Evolutionary conservation across 2,329 filamentous ascomycete species (phyloP).

Genomic region (Acephala macrosclerotiorum): DNA sequence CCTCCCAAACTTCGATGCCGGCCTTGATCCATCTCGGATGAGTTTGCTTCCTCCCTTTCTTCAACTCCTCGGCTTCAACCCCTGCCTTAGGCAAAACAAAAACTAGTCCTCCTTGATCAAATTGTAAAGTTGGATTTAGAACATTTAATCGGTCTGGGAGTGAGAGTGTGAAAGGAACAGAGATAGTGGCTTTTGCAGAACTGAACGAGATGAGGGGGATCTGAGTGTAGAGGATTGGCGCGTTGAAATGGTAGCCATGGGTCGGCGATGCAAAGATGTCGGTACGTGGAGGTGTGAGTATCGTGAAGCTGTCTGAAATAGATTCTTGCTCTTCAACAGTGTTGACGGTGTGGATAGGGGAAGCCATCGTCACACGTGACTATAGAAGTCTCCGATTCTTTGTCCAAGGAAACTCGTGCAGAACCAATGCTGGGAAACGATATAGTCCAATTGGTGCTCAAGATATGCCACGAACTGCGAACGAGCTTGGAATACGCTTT

Average conservation of each 20-base stretch:
- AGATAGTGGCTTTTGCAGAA: neutral
- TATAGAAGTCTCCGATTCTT: too few relatives aligned
- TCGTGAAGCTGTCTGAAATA: neutral
- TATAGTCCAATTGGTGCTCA: too few relatives aligned
- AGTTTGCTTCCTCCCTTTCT: neutral
- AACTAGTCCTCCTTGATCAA: neutral
- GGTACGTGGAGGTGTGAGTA: neutral
- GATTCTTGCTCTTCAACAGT: neutral
- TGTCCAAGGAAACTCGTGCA: too few relatives aligned
- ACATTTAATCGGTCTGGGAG: neutral
- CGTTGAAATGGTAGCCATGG: neutral
- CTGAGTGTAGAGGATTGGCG: neutral
- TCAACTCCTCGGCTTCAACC: neutral
- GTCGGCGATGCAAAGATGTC: conserved; percentile 5
- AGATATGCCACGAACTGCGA: too few relatives aligned
- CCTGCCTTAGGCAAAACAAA: neutral
- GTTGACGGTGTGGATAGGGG: neutral
- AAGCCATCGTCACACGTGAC: neutral
- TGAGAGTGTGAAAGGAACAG: neutral
- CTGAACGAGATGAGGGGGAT: neutral
- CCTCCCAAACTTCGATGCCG: neutral
- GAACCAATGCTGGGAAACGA: too few relatives aligned
- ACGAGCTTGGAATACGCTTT: too few relatives aligned
- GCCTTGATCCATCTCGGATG: conserved; percentile 6
- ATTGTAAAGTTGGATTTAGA: neutral